phyloP scores from a whole-genome alignment of 768 basidiomycete genomes.

The Boletus tylopilopsis region DNA sequence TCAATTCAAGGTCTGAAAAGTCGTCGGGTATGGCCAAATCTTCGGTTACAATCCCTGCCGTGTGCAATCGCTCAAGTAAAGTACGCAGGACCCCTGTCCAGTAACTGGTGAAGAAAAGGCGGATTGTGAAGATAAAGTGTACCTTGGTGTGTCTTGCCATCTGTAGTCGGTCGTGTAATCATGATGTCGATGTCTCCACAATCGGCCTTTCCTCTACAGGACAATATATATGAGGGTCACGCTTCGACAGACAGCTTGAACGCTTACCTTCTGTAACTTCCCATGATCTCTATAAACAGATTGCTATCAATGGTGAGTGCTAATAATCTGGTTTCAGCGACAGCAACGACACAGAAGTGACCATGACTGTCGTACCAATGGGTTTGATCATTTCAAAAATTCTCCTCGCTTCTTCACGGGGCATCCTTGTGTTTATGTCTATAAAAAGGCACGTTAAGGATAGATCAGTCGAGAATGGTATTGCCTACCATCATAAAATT shows the following conservation, averaged over 20 bases:
- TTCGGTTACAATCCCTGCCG: constrained; percentile 66
- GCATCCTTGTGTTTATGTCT: constrained; percentile 87
- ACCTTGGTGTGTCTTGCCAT: constrained; percentile 77
- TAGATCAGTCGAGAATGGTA: background rate
- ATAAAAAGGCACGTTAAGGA: background rate
- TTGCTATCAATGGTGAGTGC: constrained; percentile 69
- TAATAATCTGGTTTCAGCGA: constrained; percentile 28
- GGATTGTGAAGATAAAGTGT: constrained; percentile 5
- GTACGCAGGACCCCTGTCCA: constrained; percentile 53
- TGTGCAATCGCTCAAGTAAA: constrained; percentile 56
- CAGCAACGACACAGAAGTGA: background rate
- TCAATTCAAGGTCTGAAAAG: constrained; percentile 62
- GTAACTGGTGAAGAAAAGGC: background rate
- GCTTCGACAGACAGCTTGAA: background rate
- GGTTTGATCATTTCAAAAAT: constrained; percentile 72
- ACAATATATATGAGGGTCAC: background rate
- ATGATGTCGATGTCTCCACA: constrained; percentile 93
- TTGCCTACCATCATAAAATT: constrained; percentile 61
- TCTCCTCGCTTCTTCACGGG: constrained; percentile 69
- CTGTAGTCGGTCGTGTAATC: constrained; percentile 68
- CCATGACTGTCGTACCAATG: constrained; percentile 45
- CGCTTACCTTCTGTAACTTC: constrained; percentile 72
- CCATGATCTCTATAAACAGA: constrained; percentile 84
- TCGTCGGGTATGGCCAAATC: constrained; percentile 74
- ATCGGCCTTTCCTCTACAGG: constrained; percentile 63